Base-by-base conservation (phyloP, 148 eudicot genomes). In the Silene conica region DNA sequence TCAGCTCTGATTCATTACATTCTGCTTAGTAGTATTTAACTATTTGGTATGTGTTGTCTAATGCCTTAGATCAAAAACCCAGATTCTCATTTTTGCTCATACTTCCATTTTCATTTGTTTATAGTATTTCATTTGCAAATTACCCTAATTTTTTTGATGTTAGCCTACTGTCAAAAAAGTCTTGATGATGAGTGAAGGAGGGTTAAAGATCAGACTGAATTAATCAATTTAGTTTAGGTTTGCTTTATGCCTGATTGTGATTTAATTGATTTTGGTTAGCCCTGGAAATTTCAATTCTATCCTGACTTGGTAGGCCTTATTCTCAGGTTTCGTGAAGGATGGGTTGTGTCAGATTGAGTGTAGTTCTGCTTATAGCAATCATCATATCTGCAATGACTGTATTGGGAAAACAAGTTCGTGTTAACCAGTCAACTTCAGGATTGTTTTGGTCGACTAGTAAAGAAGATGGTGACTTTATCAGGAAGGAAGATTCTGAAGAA, bases 371-470 rank as follows among this genome's bases (percentile, higher is more conserved):
- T 13, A 3, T 76, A 57, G 56, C 73, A 12, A 63, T 81, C 45
- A 45, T 81, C 22, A 67, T 74, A 15, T 70, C 78, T 16, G 66
- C 67, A 56, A 73, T 72, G 8, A 54, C 64, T 23, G 79, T 63
- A 59, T 62, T 76, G 65, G 81, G 80, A 59, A 73, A 61, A 68
- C 82, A 84, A 34, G 91, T 77, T 26, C 81, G 81, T 50, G 80
- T 75, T 31, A 89, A 89, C 78, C 82, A 89, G 79, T 79, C 91
- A 21, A 69, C 86, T 21, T 70, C 76, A 25, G 89, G 87, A n/a
- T 78, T 86, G 59, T 75, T 84, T 75, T 88, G 91, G 92, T 85
- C 92, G 4, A 80, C 80, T 45, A 82, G 78, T 8, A 80, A 88
- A 76, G 89, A 84, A 43, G 90, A 85, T 41, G 84, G 81, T 15